Percentiles rank a stretch among this genome's conserved stretches.
These are phyloP conservation scores for Haematococcus sp. DNA, from an alignment of 139 green algal genomes.

Conservation along the genomic window DNA sequence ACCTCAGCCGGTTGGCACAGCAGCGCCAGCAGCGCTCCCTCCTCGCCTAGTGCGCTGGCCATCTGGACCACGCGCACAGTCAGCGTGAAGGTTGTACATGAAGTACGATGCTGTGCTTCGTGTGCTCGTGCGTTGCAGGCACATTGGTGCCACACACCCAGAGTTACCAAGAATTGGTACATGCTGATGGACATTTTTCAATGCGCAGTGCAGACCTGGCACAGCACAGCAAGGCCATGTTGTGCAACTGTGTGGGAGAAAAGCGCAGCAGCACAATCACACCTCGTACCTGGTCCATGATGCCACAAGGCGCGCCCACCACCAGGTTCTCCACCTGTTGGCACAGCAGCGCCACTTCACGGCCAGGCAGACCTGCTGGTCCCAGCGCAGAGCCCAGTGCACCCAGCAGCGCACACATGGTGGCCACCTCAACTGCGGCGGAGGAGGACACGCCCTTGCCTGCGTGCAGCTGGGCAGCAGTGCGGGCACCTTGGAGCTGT, in stretches of 20 bases:
- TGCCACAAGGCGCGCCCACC: slow-evolving; percentile 89
- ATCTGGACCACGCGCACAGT: slow-evolving; percentile 56
- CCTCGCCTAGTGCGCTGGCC: slow-evolving; percentile 67
- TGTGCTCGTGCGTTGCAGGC: background rate
- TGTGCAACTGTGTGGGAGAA: background rate
- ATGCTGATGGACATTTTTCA: too few relatives aligned
- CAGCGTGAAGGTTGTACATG: background rate
- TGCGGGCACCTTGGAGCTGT: too few relatives aligned
- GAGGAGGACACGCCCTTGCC: slow-evolving; percentile 88
- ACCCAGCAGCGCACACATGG: slow-evolving; percentile 69
- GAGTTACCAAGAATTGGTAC: too few relatives aligned
- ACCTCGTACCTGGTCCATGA: slow-evolving; percentile 84
- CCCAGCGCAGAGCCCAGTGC: slow-evolving; percentile 33
- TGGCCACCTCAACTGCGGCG: slow-evolving; percentile 90
- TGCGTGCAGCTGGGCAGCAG: background rate
- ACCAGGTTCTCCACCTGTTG: slow-evolving; percentile 92
- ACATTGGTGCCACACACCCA: too few relatives aligned
- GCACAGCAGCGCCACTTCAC: slow-evolving; percentile 75
- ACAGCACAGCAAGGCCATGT: too few relatives aligned
- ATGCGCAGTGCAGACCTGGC: too few relatives aligned
- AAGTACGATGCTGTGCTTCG: background rate
- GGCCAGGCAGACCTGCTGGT: slow-evolving; percentile 5
- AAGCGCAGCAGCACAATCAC: background rate
- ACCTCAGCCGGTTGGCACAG: slow-evolving; percentile 84
- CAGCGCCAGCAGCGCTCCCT: slow-evolving; percentile 72